phyloP scores from a whole-genome alignment of 176 grass and related monocot genomes.

The Guadua angustifolia region DNA sequence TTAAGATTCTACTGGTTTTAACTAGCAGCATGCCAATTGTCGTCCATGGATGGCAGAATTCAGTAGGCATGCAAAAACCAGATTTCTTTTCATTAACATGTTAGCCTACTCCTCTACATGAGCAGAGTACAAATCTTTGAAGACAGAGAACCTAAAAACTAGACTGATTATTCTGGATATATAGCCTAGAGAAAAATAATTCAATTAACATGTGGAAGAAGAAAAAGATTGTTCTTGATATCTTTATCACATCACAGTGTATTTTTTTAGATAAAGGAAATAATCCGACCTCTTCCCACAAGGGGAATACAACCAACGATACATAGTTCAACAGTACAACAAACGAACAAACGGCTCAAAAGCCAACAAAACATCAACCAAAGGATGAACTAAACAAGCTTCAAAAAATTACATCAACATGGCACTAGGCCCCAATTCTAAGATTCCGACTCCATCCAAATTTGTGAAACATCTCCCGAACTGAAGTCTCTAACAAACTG shows the following conservation, averaged over 20 bases:
- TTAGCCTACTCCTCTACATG: not conserved
- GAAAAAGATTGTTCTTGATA: not conserved
- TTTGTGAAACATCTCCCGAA: too few relatives aligned
- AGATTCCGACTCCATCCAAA: too few relatives aligned
- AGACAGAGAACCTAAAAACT: not conserved
- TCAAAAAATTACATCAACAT: too few relatives aligned
- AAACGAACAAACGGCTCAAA: too few relatives aligned
- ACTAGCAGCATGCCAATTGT: not conserved
- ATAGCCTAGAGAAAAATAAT: not conserved
- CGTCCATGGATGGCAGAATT: not conserved
- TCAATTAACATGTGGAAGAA: conserved; percentile 12
- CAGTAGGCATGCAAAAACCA: not conserved
- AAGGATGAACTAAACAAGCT: too few relatives aligned
- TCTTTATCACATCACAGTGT: not conserved
- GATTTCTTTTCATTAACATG: not conserved
- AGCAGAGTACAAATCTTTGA: not conserved
- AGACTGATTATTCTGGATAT: not conserved
- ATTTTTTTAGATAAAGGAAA: too few relatives aligned
- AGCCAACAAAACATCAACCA: too few relatives aligned
- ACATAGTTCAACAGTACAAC: too few relatives aligned
- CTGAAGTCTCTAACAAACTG: too few relatives aligned
- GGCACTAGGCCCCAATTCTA: too few relatives aligned
- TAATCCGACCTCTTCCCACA: too few relatives aligned
- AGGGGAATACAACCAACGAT: too few relatives aligned
- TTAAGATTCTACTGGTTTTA: not conserved